phyloP scores from a whole-genome alignment of 2,329 filamentous ascomycete species.

The Hymenoscyphus fraxineus region DNA sequence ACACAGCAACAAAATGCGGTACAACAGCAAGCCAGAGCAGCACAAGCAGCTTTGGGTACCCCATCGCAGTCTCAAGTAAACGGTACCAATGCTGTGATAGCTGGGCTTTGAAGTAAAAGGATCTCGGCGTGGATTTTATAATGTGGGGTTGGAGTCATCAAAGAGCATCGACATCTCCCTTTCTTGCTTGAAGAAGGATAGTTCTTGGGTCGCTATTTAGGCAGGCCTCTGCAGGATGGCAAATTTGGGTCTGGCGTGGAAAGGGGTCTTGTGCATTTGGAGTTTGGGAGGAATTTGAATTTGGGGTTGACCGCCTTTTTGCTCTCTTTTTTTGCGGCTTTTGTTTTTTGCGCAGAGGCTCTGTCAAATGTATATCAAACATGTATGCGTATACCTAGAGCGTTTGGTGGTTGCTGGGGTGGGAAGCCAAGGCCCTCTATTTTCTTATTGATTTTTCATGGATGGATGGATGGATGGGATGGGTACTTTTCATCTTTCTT shows the following conservation, averaged over 20 bases:
- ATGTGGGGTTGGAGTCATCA: background rate
- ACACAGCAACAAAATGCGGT: constrained; percentile 18
- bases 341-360: background rate
- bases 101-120: constrained; percentile 10
- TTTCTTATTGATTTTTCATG: background rate
- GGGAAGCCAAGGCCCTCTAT: background rate
- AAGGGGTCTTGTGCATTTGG: background rate
- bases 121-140: background rate
- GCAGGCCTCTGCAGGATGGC: background rate
- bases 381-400: constrained; percentile 4
- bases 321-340: background rate
- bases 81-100: constrained; percentile 24
- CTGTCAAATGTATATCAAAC: background rate
- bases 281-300: background rate
- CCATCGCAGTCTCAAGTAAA: constrained; percentile 28
- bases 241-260: background rate
- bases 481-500: no score
- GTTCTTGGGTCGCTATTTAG: background rate
- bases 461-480: background rate
- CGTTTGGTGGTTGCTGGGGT: background rate
- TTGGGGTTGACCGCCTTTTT: background rate
- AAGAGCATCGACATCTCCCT: background rate
- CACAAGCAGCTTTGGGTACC: constrained; percentile 28
- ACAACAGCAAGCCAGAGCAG: constrained; percentile 32
- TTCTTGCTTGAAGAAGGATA: background rate